These are phyloP conservation scores for Marchantia paleacea DNA, from an alignment of 225 moss, liverwort and hornwort species.

Conservation along the genomic window DNA sequence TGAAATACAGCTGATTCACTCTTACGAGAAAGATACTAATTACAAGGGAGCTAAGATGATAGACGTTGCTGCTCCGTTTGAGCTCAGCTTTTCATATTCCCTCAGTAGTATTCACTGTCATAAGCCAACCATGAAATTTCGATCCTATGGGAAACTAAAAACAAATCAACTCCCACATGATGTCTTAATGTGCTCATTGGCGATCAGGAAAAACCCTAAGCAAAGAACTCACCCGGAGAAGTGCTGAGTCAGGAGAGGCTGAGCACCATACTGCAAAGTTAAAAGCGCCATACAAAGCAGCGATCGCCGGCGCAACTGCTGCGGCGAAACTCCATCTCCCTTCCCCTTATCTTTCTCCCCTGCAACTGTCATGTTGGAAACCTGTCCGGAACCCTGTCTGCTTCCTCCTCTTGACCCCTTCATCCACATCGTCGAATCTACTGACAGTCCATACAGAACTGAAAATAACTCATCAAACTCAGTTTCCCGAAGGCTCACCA, in stretches of 20 bases:
- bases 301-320: constrained; percentile 33
- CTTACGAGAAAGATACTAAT: too few relatives aligned
- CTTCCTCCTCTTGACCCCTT: neutral
- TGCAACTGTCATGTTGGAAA: neutral
- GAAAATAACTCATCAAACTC: too few relatives aligned
- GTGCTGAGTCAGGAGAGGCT: constrained; percentile 42
- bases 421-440: too few relatives aligned
- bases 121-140: neutral
- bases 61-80: neutral
- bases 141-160: neutral
- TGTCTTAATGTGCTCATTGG: neutral
- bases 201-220: neutral
- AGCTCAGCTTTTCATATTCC: neutral
- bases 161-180: neutral
- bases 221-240: constrained; percentile 27
- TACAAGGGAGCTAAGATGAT: neutral
- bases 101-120: too few relatives aligned
- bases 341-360: constrained; percentile 11
- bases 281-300: constrained; percentile 38
- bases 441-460: too few relatives aligned
- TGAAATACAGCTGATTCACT: too few relatives aligned
- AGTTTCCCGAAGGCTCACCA: too few relatives aligned
- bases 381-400: neutral
- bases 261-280: constrained; percentile 45
- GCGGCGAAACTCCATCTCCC: constrained; percentile 14